Evolutionary conservation across 495 filamentous ascomycete genomes (phyloP), one percentile per base, ranked within the genome.

Genomic region (Aspergillus panamensis): DNA sequence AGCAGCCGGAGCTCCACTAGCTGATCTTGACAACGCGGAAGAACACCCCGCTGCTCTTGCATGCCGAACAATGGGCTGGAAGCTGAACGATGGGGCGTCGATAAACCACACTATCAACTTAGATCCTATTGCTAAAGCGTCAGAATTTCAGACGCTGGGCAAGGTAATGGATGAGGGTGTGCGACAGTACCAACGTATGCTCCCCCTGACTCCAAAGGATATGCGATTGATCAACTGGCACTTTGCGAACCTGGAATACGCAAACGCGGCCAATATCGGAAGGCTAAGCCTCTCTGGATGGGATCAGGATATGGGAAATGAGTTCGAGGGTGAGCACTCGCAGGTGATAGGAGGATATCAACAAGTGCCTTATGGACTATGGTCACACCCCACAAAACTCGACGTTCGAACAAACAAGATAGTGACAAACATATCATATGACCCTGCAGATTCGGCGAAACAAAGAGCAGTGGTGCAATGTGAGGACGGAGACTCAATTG

Each of bases 281-380:
- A 85, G 88, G 53, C 82, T 97, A 16, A 97, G 93, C 71, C 82
- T 99, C 3, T 86, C 87, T 8, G 88, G 91, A 2, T 97, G 94
- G 91, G 94, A 99, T 71, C 88, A 97, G 66, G 94, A 97, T 66
- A 89, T 90, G 44, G 94, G 95, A 1, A 97, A 99, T 69, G 94
- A 99, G 63, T 97, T 96, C 71, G 91, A 96, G 66, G 94, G 94
- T 16, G 86, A 89, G 51, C 94, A 99, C 64, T 87, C 91, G 4
- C 90, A 94, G 80, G 84, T 99, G 13, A 79, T 95, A 42, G 94
- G 94, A 40, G 94, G 94, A 6, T 97, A 97, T 66, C 89, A 89
- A 59, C 92, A 91, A 66, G 81, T 99, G 35, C 88, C 95, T 3
- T 84, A 87, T 55, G 94, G 90, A 3, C 76, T 99, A 17, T 85